Evolutionary conservation across 306 rosid genomes (phyloP), one percentile per base, ranked within the genome.

Genomic region (Pachyrhizus erosus): DNA sequence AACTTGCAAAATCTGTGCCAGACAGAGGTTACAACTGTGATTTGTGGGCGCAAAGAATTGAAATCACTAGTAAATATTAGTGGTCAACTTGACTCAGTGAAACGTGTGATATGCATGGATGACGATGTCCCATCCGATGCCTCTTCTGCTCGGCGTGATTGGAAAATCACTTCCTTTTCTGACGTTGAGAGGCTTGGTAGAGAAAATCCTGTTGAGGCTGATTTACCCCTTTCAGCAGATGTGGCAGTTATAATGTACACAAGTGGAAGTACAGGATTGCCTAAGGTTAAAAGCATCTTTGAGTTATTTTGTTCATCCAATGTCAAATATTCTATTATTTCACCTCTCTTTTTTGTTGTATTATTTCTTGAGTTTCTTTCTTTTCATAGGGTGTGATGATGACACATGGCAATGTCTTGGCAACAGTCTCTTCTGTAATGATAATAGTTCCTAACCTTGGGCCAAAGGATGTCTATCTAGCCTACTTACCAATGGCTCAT

Each of bases 191-290:
- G 14, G 80, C 92, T 88, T 80, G 99, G 99, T 49, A 86, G 80
- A 87, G 89, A 87, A 87, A 84, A 80, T 37, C 91, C 89, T 43
- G 55, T 89, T 43, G 94, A 83, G n/a, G 87, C 97, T 24, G 93
- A 92, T 79, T 86, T 96, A 67, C 99, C 99, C 57, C 85, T 91
- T 82, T 80, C 98, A 55, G 89, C 92, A 14, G 98, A 96, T 86
- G 73, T 92, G 77, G 99, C 98, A 4, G 99, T 96, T 87, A 93
- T 96, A 83, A 96, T 93, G 99, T 96, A 96, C 87, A 93, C 99
- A 49, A 96, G 99, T 85, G 99, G 99, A 87, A 96, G 99, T 84
- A 93, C 98, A 10, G 99, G 99, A 80, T 83, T 93, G 75, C 97
- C 99, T 31, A 93, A 93, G 99, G 99, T 96, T 78, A 76, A 88